Evolutionary conservation across 306 rosid genomes (phyloP).

Genomic region (Alnus glutinosa): DNA sequence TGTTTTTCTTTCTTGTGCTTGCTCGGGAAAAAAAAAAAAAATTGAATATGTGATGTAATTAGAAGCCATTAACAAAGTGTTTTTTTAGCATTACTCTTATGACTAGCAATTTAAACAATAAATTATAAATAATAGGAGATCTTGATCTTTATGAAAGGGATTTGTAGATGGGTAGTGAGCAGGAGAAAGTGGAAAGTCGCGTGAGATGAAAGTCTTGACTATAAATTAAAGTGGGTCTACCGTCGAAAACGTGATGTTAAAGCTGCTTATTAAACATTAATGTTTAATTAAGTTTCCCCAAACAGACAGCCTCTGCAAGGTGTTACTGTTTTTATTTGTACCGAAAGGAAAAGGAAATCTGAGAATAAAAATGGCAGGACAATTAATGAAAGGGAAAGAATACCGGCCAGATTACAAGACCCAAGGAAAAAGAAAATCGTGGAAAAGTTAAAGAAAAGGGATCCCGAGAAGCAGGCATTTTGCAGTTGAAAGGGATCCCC

Average conservation of each 20-base stretch:
- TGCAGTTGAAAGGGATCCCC: conserved; percentile 26
- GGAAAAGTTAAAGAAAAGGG: conserved; percentile 48
- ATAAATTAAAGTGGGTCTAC: conserved; percentile 3
- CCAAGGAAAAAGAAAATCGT: conserved; percentile 10
- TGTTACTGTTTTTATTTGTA: neutral
- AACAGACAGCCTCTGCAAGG: neutral
- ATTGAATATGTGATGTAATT: too few species aligned
- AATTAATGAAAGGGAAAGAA: conserved; percentile 9
- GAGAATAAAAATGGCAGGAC: conserved; percentile 2
- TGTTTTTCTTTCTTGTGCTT: too few species aligned
- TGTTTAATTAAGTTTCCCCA: neutral
- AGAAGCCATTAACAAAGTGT: too few species aligned
- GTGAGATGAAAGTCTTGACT: conserved; percentile 6
- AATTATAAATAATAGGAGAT: too few species aligned
- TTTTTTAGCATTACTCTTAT: too few species aligned
- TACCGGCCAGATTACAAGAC: neutral
- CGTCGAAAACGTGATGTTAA: conserved; percentile 37
- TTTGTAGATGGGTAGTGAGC: neutral
- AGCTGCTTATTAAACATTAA: conserved; percentile 4
- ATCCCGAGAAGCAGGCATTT: conserved; percentile 26
- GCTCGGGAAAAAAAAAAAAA: too few species aligned
- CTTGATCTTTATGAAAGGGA: too few species aligned
- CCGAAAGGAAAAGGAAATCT: conserved; percentile 28
- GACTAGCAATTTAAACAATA: too few species aligned
- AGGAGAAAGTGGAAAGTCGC: neutral